Evolutionary conservation across 176 grass and related monocot species (phyloP), one percentile per base, ranked within the genome.

Genomic region (Zoysia pacifica): DNA sequence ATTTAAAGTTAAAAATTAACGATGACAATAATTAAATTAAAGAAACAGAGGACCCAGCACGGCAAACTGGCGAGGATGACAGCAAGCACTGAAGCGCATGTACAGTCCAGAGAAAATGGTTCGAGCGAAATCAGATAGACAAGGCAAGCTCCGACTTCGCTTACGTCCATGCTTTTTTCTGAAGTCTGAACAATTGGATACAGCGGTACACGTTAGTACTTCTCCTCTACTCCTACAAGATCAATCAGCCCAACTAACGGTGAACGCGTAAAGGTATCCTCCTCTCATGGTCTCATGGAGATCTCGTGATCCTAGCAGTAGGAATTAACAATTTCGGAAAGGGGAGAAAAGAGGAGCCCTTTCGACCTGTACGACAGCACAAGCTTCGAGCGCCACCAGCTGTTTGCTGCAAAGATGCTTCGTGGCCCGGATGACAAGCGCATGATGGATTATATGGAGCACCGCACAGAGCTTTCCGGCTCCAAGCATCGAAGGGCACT

Each of bases 311-410:
- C n/a, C 20, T 36, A 4, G 8, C 36, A 60, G 28, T 28, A 68
- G 8, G 36, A 61, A 62, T 69, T 65, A 65, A 11, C 79, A 69
- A 52, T 69, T 75, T 63, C 55, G 39, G 15, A 13, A 6, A 49
- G 48, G 37, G 56, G 39, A 1, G 46, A 49, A 65, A 64, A 19
- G 58, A 53, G 1, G 16, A 5, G 1, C 28, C 62, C 59, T 79
- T 79, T 52, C 36, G 69, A 48, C 7, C 61, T 88, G 62, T 69
- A 88, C 81, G 75, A 88, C 81, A 88, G 81, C 86, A 42, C 62
- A 60, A 51, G 51, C 86, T 53, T 61, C 51, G 4, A 9, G 62
- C 60, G 20, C 5, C 52, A 74, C 86, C 19, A 74, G 75, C 81
- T 84, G 86, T 74, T 69, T 39, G 54, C 10, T 65, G 15, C 18